These are phyloP conservation scores for Elsinoe arachidis DNA, from an alignment of 2,329 filamentous ascomycete species.

Conservation along the genomic window DNA sequence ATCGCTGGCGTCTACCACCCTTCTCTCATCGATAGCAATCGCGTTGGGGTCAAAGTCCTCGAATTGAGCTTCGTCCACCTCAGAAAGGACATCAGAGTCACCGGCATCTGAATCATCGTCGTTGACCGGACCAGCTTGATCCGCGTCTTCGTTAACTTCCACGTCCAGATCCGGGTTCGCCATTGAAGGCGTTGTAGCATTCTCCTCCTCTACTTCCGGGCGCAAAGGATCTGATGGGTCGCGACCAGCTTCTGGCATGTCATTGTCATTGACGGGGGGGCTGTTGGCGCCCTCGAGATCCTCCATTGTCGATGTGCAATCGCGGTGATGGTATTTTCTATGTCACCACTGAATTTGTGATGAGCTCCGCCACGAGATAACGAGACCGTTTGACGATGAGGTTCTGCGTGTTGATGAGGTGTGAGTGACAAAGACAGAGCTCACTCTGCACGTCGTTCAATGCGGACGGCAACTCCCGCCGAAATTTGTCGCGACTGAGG, in stretches of 20 bases:
- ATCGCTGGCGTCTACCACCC: slow-evolving; percentile 54
- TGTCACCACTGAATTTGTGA: not conserved
- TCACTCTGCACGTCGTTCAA: not conserved
- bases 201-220: slow-evolving; percentile 42
- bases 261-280: slow-evolving; percentile 32
- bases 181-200: slow-evolving; percentile 35
- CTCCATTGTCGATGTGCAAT: slow-evolving; percentile 12
- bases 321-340: not conserved
- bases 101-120: slow-evolving; percentile 45
- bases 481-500: not conserved
- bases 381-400: not conserved
- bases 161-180: slow-evolving; percentile 37
- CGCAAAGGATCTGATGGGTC: slow-evolving; percentile 38
- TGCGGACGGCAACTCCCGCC: not conserved
- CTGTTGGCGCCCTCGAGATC: slow-evolving; percentile 21
- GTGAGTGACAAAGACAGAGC: not conserved
- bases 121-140: slow-evolving; percentile 20
- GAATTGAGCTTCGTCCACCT: slow-evolving; percentile 57
- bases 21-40: slow-evolving; percentile 52
- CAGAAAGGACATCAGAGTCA: slow-evolving; percentile 52
- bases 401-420: not conserved
- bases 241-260: slow-evolving; percentile 39
- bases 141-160: slow-evolving; percentile 33
- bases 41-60: slow-evolving; percentile 55
- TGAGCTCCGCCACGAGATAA: not conserved